phyloP scores from a whole-genome alignment of 768 basidiomycete genomes.

The Suillus paluster region DNA sequence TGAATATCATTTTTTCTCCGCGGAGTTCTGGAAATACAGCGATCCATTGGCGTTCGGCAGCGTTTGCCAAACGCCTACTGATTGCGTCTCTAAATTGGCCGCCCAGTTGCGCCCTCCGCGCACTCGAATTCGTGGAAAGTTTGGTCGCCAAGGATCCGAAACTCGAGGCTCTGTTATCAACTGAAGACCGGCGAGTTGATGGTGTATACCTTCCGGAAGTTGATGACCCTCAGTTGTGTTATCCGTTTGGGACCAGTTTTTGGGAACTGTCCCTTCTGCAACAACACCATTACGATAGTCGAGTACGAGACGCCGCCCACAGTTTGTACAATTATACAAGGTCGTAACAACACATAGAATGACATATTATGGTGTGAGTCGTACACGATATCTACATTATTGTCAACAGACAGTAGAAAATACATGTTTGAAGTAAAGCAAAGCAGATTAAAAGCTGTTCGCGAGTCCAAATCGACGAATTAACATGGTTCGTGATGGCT shows the following conservation, averaged over 20 bases:
- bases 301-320: conserved; percentile 68
- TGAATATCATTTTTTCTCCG: conserved; percentile 82
- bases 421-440: conserved; percentile 24
- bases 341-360: conserved; percentile 35
- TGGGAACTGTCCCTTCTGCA: conserved; percentile 81
- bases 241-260: conserved; percentile 83
- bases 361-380: conserved; percentile 31
- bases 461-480: conserved; percentile 8
- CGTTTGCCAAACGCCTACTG: conserved; percentile 93
- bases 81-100: conserved; percentile 84
- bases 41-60: conserved; percentile 79
- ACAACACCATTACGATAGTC: conserved; percentile 63
- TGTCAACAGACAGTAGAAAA: conserved; percentile 19
- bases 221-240: conserved; percentile 85
- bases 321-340: conserved; percentile 54
- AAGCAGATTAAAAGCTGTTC: conserved; percentile 25
- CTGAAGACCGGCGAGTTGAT: conserved; percentile 83
- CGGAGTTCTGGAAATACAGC: conserved; percentile 56
- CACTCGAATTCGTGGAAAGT: conserved; percentile 72
- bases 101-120: conserved; percentile 60
- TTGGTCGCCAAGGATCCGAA: conserved; percentile 79
- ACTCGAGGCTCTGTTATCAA: conserved; percentile 82
- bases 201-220: conserved; percentile 86
- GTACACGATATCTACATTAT: conserved; percentile 39
- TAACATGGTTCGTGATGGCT: conserved; percentile 8